Conservation (phyloP, 352 stramenopile genomes). For the Phytopythium boreale region DNA sequence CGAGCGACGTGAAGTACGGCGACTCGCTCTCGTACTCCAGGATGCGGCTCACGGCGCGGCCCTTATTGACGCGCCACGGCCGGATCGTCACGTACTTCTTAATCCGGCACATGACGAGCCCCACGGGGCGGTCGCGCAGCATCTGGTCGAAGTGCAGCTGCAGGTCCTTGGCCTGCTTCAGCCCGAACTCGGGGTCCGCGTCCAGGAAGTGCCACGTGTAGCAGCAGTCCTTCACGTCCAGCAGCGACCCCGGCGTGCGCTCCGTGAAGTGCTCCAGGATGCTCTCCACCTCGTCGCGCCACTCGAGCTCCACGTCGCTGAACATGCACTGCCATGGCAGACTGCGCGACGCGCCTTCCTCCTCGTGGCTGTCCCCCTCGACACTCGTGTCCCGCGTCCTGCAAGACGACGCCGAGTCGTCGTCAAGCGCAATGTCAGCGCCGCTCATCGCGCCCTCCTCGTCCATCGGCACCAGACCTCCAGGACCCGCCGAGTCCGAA, state of each 20-base stretch:
- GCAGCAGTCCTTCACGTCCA: slow-evolving; percentile 85
- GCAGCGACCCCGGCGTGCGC: slow-evolving; percentile 76
- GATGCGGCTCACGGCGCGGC: slow-evolving; percentile 76
- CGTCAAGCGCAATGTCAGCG: not conserved
- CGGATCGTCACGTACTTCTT: slow-evolving; percentile 90
- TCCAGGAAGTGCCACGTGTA: slow-evolving; percentile 90
- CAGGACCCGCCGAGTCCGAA: slow-evolving; percentile 1
- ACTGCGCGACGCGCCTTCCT: slow-evolving; percentile 23
- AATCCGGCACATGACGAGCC: slow-evolving; percentile 85
- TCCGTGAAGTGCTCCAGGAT: slow-evolving; percentile 88
- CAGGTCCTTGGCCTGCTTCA: slow-evolving; percentile 88
- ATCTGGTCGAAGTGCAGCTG: slow-evolving; percentile 90
- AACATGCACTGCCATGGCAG: slow-evolving; percentile 82
- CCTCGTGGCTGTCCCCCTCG: slow-evolving; percentile 6
- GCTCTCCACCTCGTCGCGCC: slow-evolving; percentile 71
- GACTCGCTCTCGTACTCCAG: slow-evolving; percentile 82
- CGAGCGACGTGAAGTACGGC: slow-evolving; percentile 63
- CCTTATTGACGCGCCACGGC: slow-evolving; percentile 86
- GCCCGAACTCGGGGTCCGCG: slow-evolving; percentile 76
- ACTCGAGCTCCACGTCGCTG: slow-evolving; percentile 76
- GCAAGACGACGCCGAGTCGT: slow-evolving; percentile 15
- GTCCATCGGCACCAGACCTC: not conserved
- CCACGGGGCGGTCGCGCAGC: slow-evolving; percentile 78
- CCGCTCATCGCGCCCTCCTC: slow-evolving; percentile 13
- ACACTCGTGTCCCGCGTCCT: not conserved